phyloP scores from a whole-genome alignment of 495 filamentous ascomycete genomes.

The Penicillium paxilli region DNA sequence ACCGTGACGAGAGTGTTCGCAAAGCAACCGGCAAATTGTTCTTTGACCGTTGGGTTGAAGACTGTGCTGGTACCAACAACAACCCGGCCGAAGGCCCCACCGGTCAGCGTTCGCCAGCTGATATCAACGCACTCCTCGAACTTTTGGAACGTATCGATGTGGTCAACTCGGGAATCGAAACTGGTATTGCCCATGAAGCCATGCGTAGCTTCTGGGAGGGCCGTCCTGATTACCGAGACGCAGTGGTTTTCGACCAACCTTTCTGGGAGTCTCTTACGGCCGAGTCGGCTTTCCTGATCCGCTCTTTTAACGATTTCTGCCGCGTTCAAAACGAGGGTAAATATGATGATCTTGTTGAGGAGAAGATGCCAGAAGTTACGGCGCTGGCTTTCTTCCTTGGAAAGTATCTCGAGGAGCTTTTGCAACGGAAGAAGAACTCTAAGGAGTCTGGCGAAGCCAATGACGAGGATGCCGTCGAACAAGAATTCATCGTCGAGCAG shows the following conservation, averaged over 20 bases:
- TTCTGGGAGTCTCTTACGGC: constrained; percentile 88
- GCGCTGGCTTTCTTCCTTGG: constrained; percentile 81
- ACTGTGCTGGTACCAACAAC: constrained; percentile 69
- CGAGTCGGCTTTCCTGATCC: constrained; percentile 82
- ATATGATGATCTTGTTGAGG: constrained; percentile 72
- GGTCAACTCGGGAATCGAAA: constrained; percentile 83
- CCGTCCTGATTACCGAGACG: constrained; percentile 84
- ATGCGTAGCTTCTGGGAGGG: constrained; percentile 97
- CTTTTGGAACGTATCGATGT: constrained; percentile 93
- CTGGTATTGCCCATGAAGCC: constrained; percentile 85
- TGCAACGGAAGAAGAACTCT: constrained; percentile 63
- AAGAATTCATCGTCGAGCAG: constrained; percentile 94
- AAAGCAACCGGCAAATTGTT: constrained; percentile 90
- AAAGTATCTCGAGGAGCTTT: constrained; percentile 71
- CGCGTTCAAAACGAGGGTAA: constrained; percentile 66
- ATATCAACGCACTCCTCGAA: constrained; percentile 76
- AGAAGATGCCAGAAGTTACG: constrained; percentile 94
- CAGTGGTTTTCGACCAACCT: constrained; percentile 73
- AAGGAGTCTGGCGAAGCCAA: constrained; percentile 60
- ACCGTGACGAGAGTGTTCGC: constrained; percentile 91
- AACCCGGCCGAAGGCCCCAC: constrained; percentile 44
- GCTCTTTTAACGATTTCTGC: constrained; percentile 94
- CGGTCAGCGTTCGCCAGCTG: constrained; percentile 58
- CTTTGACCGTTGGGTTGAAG: constrained; percentile 92
- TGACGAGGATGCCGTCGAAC: constrained; percentile 78